Base-by-base conservation (phyloP, 2,329 filamentous ascomycete species). In the Trichoderma sp. region DNA sequence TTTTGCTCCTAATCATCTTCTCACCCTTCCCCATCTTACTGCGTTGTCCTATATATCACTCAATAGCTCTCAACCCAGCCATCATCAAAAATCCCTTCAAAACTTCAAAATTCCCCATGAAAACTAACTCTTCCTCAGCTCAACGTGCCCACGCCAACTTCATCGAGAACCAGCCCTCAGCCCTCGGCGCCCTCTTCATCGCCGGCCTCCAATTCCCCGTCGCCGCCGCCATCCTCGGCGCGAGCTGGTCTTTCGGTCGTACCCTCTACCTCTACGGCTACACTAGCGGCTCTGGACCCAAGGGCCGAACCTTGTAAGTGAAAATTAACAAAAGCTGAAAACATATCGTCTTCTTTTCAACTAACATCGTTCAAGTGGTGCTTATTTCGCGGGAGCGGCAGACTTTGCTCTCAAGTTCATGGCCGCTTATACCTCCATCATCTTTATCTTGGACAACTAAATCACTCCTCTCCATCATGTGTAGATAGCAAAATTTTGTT, bases 121-220 rank as follows among this genome's bases (percentile, higher is more conserved):
- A 9, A 30, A 47, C 36, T 58, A 12, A 58, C 43, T 18, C 39
- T 4, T 71, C 57, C 74, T 43, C 34, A 87, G 85, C 87, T 67
- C 89, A 91, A 77, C 87, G 88, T 62, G 86, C 88, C 11, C 90
- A 92, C 78, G 81, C 83, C 76, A 91, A 92, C 83, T 92, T 85
- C 81, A 84, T 84, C 74, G 90, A 92, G 83, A 90, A 88, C 81
- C 82, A 88, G 43, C 81, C 85, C 9, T 82, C 87, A 4, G 83
- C 87, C 77, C 76, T 91, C 12, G 83, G 81, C 26, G 81, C 84
- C 28, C 81, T 91, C 12, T 79, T 90, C 73, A 83, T 92, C 75
- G 81, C 87, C 11, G 89, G 90, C 36, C 77, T 91, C 28, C 79
- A 80, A 47, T 90, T 83, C 78, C 90, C 90, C 3, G 71, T 84